Evolutionary conservation across 148 eudicot genomes (phyloP).

Genomic region (Fallopia convolvulus): DNA sequence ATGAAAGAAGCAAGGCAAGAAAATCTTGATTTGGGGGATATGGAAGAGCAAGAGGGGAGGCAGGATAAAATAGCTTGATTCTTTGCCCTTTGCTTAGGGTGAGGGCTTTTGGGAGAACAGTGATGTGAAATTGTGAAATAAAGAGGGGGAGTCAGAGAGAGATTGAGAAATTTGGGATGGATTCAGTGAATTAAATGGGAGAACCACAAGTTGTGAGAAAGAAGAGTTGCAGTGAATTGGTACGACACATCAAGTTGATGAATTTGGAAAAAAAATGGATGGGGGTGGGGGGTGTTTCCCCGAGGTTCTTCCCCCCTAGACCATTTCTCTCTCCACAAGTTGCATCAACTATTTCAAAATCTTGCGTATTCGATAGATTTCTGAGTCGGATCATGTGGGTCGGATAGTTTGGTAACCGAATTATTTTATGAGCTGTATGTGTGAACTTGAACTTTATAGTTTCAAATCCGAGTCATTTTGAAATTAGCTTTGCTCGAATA

Average conservation of each 20-base stretch:
- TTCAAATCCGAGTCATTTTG: too few species aligned
- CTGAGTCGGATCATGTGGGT: background rate
- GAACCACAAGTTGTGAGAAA: background rate
- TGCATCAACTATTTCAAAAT: background rate
- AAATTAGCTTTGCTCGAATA: too few species aligned
- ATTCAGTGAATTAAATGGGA: background rate
- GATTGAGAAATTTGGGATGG: background rate
- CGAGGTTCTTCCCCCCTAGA: constrained; percentile 2
- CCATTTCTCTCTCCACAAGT: background rate
- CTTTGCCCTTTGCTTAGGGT: background rate
- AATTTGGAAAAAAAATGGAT: background rate
- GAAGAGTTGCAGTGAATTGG: background rate
- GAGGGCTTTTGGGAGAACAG: background rate
- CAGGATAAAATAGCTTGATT: background rate
- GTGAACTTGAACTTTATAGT: too few species aligned
- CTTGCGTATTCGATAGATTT: background rate
- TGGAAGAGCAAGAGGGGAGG: too few species aligned
- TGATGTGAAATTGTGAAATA: background rate
- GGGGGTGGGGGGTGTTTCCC: background rate
- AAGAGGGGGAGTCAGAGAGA: background rate
- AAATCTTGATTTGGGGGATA: too few species aligned
- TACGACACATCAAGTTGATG: background rate
- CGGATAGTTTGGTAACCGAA: too few species aligned
- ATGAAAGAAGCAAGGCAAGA: background rate
- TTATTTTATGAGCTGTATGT: too few species aligned